Percentiles rank a stretch among this genome's conserved stretches.
phyloP scores from a whole-genome alignment of 257 asterid genomes.

The Plantago major region DNA sequence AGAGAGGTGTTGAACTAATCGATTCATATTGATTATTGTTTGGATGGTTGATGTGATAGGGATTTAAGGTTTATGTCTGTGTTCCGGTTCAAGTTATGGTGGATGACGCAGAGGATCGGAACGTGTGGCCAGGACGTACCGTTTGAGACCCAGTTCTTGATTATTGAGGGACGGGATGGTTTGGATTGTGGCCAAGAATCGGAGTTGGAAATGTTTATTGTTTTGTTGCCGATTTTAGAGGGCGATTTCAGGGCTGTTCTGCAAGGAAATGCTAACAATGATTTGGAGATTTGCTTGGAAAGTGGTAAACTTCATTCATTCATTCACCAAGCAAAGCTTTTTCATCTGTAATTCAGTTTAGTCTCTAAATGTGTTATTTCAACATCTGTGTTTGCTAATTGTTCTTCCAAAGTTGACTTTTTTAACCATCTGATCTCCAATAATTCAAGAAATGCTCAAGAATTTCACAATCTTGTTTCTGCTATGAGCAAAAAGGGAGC shows the following conservation, averaged over 20 bases:
- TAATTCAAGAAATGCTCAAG: slow-evolving; percentile 18
- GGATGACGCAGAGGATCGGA: slow-evolving; percentile 98
- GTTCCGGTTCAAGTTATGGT: slow-evolving; percentile 93
- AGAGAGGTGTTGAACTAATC: too few species aligned
- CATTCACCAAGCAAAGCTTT: too few species aligned
- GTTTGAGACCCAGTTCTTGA: slow-evolving; percentile 78
- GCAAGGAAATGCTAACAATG: slow-evolving; percentile 71
- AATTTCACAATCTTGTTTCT: slow-evolving; percentile 34
- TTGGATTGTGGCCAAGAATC: slow-evolving; percentile 37
- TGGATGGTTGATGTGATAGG: too few species aligned
- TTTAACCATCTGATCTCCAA: slow-evolving; percentile 26
- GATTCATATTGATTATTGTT: too few species aligned
- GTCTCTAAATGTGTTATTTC: too few species aligned
- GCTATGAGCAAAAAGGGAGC: slow-evolving; percentile 12
- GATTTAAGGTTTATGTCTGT: slow-evolving; percentile 80
- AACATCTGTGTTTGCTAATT: slow-evolving; percentile 1
- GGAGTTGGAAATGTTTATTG: slow-evolving; percentile 46
- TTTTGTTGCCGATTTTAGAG: slow-evolving; percentile 81
- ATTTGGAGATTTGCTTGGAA: slow-evolving; percentile 83
- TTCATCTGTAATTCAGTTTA: too few species aligned
- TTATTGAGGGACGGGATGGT: slow-evolving; percentile 65
- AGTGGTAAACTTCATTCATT: slow-evolving; percentile 46
- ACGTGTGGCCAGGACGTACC: slow-evolving; percentile 68
- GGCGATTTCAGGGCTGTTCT: slow-evolving; percentile 92
- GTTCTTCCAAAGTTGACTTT: not conserved